Evolutionary conservation across 768 basidiomycete genomes (phyloP).

Genomic region (Podaxis pistillaris): DNA sequence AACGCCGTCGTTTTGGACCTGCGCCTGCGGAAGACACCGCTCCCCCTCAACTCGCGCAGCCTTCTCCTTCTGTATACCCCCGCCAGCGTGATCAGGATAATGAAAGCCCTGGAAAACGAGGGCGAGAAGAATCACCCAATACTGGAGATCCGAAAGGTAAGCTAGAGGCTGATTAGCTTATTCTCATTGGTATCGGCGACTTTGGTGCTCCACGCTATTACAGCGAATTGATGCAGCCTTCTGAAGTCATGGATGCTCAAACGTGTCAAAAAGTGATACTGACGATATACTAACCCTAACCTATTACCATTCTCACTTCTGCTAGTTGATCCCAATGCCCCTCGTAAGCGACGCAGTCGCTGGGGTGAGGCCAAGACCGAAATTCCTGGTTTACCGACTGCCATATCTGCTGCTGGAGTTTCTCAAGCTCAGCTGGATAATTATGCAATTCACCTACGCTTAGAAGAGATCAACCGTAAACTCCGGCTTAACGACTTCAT

Average conservation of each 20-base stretch:
- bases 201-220: conserved; percentile 22
- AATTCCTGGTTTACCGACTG: conserved; percentile 90
- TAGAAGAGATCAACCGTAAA: conserved; percentile 98
- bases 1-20: conserved; percentile 89
- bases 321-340: conserved; percentile 78
- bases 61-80: conserved; percentile 84
- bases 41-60: conserved; percentile 84
- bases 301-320: conserved; percentile 54
- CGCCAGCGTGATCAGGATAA: conserved; percentile 56
- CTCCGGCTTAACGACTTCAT: conserved; percentile 91
- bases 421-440: conserved; percentile 96
- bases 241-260: conserved; percentile 32
- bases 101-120: conserved; percentile 57
- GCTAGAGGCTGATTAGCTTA: conserved; percentile 30
- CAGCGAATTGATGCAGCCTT: conserved; percentile 30
- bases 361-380: conserved; percentile 96
- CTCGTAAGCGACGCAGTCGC: conserved; percentile 93
- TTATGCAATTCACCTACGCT: conserved; percentile 92
- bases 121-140: conserved; percentile 65
- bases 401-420: conserved; percentile 90
- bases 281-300: conserved; percentile 39
- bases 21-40: conserved; percentile 78
- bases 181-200: conserved; percentile 33
- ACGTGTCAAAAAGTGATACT: conserved; percentile 18
- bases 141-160: conserved; percentile 73